Evolutionary conservation across 805 yeast species (phyloP).

Genomic region (Sugiyamaella floridensis): DNA sequence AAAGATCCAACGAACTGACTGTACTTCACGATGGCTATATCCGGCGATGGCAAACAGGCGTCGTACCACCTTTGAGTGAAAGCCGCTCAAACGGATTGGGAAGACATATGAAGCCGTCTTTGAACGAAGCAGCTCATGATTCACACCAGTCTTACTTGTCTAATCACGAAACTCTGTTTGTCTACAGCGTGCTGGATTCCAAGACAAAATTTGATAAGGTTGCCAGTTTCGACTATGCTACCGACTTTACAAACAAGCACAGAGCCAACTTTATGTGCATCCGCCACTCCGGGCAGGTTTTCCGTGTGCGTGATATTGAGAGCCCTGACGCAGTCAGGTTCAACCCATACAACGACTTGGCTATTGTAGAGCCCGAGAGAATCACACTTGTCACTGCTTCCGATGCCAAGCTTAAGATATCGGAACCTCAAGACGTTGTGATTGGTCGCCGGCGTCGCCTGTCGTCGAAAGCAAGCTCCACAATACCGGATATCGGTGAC

Average conservation of each 20-base stretch:
- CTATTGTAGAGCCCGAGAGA: constrained; percentile 19
- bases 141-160: constrained; percentile 13
- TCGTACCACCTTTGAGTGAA: constrained; percentile 13
- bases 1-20: constrained; percentile 64
- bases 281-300: constrained; percentile 85
- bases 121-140: not conserved
- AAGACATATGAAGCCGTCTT: not conserved
- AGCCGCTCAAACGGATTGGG: not conserved
- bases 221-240: constrained; percentile 78
- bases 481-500: constrained; percentile 10
- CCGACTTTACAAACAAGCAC: constrained; percentile 41
- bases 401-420: not conserved
- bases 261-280: constrained; percentile 71
- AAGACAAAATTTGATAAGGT: constrained; percentile 75
- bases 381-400: constrained; percentile 12
- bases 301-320: constrained; percentile 67
- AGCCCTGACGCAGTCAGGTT: constrained; percentile 56
- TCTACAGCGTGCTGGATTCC: constrained; percentile 66
- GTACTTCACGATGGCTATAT: constrained; percentile 76
- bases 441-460: not conserved
- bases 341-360: constrained; percentile 44
- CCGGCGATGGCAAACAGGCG: constrained; percentile 73
- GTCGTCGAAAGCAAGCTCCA: constrained; percentile 6
- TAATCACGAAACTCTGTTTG: constrained; percentile 52
- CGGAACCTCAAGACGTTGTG: not conserved